Conservation (phyloP, 768 basidiomycete species). For the Podaxis sp. region DNA sequence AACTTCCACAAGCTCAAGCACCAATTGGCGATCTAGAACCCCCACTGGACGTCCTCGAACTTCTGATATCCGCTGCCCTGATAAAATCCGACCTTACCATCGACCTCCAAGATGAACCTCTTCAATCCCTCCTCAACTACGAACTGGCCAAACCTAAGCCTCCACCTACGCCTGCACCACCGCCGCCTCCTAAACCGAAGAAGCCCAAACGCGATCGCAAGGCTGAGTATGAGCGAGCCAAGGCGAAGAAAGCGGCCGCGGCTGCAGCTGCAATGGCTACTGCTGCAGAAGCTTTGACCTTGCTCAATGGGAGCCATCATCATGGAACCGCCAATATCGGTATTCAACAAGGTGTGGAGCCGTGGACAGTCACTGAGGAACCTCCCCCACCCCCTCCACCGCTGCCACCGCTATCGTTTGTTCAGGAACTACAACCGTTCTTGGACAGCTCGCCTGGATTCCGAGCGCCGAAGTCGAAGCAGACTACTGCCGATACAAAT, state of each 20-base stretch:
- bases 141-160: constrained; percentile 65
- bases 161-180: constrained; percentile 56
- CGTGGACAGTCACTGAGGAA: not conserved
- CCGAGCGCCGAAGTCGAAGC: constrained; percentile 20
- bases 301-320: constrained; percentile 19
- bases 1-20: constrained; percentile 10
- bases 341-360: not conserved
- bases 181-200: constrained; percentile 36
- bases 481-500: not conserved
- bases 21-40: constrained; percentile 78
- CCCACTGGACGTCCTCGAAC: constrained; percentile 51
- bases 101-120: constrained; percentile 54
- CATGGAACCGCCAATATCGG: not conserved
- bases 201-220: constrained; percentile 40
- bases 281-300: constrained; percentile 12
- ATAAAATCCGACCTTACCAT: constrained; percentile 57
- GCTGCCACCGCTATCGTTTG: not conserved
- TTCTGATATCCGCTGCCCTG: constrained; percentile 51
- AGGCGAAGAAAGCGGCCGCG: constrained; percentile 29
- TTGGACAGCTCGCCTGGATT: constrained; percentile 45
- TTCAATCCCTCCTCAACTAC: constrained; percentile 67
- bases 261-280: constrained; percentile 21
- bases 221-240: constrained; percentile 37
- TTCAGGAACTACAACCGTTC: constrained; percentile 15
- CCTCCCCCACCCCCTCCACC: not conserved